Conservation (phyloP, 148 eudicot species). For the Nyssa sinensis region DNA sequence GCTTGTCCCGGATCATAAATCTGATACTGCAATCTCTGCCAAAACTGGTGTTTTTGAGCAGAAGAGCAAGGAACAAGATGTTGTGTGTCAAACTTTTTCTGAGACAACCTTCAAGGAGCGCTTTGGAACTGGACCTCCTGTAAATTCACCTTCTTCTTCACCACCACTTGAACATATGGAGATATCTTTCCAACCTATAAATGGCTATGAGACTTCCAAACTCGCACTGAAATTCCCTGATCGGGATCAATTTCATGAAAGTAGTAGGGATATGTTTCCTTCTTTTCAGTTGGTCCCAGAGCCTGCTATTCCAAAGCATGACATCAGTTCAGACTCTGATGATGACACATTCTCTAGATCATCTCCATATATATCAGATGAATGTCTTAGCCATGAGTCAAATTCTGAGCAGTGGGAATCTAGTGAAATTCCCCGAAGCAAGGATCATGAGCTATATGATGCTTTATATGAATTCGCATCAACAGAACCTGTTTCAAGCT, state of each 20-base stretch:
- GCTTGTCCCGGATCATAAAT: slow-evolving; percentile 29
- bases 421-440: slow-evolving; percentile 46
- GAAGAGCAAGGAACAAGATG: neutral
- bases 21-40: slow-evolving; percentile 23
- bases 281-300: slow-evolving; percentile 94
- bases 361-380: slow-evolving; percentile 74
- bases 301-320: slow-evolving; percentile 39
- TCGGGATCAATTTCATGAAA: slow-evolving; percentile 44
- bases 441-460: slow-evolving; percentile 48
- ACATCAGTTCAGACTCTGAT: slow-evolving; percentile 72
- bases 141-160: slow-evolving; percentile 71
- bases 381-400: slow-evolving; percentile 55
- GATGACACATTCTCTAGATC: slow-evolving; percentile 86
- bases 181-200: slow-evolving; percentile 77
- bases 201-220: slow-evolving; percentile 55
- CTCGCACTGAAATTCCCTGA: slow-evolving; percentile 77
- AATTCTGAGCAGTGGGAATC: slow-evolving; percentile 88
- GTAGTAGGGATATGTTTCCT: slow-evolving; percentile 57
- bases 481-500: slow-evolving; percentile 61
- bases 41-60: slow-evolving; percentile 15
- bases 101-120: slow-evolving; percentile 34
- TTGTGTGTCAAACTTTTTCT: slow-evolving; percentile 19
- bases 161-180: slow-evolving; percentile 94
- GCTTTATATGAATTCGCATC: slow-evolving; percentile 50
- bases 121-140: slow-evolving; percentile 32